Base-by-base conservation (phyloP, 768 basidiomycete genomes). In the Termitomyces sp. region DNA sequence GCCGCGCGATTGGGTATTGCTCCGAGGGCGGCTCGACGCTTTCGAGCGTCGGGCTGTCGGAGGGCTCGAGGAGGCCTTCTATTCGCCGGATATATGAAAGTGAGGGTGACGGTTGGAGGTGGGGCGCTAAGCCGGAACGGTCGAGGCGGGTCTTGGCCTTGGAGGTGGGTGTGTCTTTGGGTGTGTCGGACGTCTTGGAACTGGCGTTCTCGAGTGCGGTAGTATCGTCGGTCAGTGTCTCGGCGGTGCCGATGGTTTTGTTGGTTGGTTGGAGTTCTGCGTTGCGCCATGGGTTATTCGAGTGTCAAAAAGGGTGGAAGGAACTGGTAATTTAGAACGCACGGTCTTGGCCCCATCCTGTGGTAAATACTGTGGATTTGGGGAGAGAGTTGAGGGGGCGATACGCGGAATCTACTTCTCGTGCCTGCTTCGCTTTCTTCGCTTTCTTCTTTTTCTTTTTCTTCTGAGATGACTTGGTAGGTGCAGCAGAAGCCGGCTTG, bases 1-100 rank as follows among this genome's bases (percentile, higher is more conserved):
- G 78, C 3, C 67, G 74, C 1, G 90, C 82, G 22, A 94, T 76
- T 7, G 83, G 82, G 34, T 78, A 74, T 24, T 84, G 79, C 29
- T 75, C 65, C 1, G 73, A 70, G 6, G 72, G 69, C 3, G 80
- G 73, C 12, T 67, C 55, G 16, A 84, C 60, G 60, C 85, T 83
- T 22, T 62, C 26, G 15, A 70, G 57, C 31, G 59, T 49, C 7
- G 60, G 61, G 18, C 57, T 26, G 0, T 58, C 45, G 10, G 59
- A 54, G 12, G 62, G 63, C 15, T 71, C 69, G 4, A 75, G 57
- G 15, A 76, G 67, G 4, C 74, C 75, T 54, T 75, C 75, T 29
- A 71, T 66, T 34, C 69, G 72, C 29, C 69, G 65, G n/a, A 63
- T 64, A 49, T 69, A 72, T 7, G 57, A 51, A 28, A 67, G 61